Conservation (phyloP, 768 basidiomycete species). For the Termitomyces sp. region DNA sequence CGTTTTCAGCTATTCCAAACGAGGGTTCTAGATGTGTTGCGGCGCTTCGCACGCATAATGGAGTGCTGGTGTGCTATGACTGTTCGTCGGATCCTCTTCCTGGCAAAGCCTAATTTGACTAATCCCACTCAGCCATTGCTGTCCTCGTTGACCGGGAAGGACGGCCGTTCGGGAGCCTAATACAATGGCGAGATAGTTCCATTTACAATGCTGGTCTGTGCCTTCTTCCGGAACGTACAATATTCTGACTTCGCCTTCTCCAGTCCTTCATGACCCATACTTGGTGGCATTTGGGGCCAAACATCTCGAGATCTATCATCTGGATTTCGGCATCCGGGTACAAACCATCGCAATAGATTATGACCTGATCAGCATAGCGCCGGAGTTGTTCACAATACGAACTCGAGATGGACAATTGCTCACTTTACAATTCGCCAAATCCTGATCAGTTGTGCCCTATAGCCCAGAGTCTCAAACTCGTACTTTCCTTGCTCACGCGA, state of each 20-base stretch:
- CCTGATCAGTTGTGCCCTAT: not conserved
- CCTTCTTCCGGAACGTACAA: not conserved
- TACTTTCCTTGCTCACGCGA: not conserved
- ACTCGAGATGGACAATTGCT: conserved; percentile 11
- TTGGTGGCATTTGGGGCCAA: conserved; percentile 75
- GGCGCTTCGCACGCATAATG: conserved; percentile 72
- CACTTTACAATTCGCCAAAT: conserved; percentile 11
- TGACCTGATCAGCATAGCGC: conserved; percentile 16
- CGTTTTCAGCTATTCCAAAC: conserved; percentile 51
- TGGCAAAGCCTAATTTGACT: not conserved
- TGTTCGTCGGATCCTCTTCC: conserved; percentile 38
- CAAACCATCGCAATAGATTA: conserved; percentile 56
- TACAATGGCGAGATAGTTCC: conserved; percentile 11
- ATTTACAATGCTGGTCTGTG: conserved; percentile 12
- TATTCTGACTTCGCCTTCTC: not conserved
- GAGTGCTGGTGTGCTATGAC: conserved; percentile 79
- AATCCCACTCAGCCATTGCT: conserved; percentile 4
- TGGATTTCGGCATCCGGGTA: conserved; percentile 64
- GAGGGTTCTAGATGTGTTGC: conserved; percentile 68
- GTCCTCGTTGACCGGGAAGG: conserved; percentile 14
- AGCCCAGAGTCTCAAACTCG: not conserved
- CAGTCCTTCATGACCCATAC: conserved; percentile 77
- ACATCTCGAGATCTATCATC: conserved; percentile 74
- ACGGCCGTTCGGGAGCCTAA: not conserved
- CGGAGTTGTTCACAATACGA: conserved; percentile 15